Conservation (phyloP, 495 filamentous ascomycete species). For the Rostrohypoxylon terebratum region DNA sequence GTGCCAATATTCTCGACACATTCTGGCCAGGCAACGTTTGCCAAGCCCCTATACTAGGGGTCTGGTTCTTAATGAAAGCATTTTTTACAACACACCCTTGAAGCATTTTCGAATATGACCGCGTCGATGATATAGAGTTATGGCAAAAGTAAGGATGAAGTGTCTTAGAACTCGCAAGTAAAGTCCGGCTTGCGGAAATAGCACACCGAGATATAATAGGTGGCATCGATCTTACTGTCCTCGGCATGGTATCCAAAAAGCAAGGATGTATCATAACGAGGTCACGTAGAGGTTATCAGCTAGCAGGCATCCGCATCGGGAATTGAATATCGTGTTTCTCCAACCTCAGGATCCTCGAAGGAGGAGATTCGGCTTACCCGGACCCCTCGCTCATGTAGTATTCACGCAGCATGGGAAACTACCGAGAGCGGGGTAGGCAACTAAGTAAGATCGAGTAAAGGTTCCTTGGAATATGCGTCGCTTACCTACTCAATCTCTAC, state of each 20-base stretch:
- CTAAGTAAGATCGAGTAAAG: neutral
- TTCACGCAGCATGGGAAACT: conserved; percentile 19
- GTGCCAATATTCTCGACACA: conserved; percentile 73
- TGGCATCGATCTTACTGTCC: conserved; percentile 20
- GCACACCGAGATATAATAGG: conserved; percentile 20
- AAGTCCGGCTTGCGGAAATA: conserved; percentile 2
- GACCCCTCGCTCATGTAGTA: conserved; percentile 17
- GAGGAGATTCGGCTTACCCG: conserved; percentile 26
- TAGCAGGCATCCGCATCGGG: neutral
- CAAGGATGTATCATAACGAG: neutral
- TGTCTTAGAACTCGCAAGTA: conserved; percentile 13
- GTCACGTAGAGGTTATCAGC: neutral
- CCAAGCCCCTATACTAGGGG: conserved; percentile 73
- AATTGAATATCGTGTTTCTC: conserved; percentile 3
- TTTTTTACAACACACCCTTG: conserved; percentile 71
- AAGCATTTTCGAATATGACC: conserved; percentile 64
- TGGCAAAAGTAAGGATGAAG: neutral
- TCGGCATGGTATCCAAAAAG: neutral
- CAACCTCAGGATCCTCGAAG: conserved; percentile 6
- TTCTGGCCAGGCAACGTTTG: conserved; percentile 82
- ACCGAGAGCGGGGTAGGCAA: conserved; percentile 44
- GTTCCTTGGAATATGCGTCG: neutral
- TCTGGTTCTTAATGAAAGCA: conserved; percentile 65
- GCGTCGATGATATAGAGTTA: neutral
- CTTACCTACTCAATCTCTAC: neutral